These are phyloP conservation scores for Oemleria cerasiformis DNA, from an alignment of 306 rosid genomes.

Conservation along the genomic window DNA sequence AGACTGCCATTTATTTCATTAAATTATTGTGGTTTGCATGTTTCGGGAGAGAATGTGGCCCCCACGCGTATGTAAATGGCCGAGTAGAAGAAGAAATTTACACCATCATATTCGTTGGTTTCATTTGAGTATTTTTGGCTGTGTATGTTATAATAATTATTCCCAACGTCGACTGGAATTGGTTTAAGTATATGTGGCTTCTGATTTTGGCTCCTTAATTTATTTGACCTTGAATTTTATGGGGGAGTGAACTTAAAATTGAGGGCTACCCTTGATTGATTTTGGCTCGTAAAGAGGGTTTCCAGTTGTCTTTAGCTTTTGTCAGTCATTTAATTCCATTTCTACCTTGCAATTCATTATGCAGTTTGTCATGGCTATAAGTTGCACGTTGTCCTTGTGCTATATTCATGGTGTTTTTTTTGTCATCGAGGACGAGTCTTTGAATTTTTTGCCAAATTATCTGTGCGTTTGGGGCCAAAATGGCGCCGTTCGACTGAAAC, in stretches of 20 bases:
- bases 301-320: too few relatives aligned
- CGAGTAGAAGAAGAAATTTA: constrained; percentile 21
- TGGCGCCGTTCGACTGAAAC: too few relatives aligned
- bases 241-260: background rate
- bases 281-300: background rate
- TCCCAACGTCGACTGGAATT: constrained; percentile 17
- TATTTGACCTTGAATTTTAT: background rate
- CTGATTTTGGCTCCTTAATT: constrained; percentile 4
- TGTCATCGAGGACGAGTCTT: too few relatives aligned
- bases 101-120: constrained; percentile 12
- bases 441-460: too few relatives aligned
- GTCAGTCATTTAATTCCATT: background rate
- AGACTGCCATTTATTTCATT: constrained; percentile 6
- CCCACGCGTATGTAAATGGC: constrained; percentile 15
- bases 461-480: too few relatives aligned
- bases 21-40: constrained; percentile 20
- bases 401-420: too few relatives aligned
- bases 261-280: background rate
- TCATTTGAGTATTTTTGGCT: constrained; percentile 29
- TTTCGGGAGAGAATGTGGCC: constrained; percentile 24
- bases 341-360: background rate
- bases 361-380: too few relatives aligned
- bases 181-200: constrained; percentile 11
- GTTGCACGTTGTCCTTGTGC: too few relatives aligned
- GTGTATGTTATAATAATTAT: constrained; percentile 22